phyloP scores from a whole-genome alignment of 768 basidiomycete species.

The Amanita subjunquillea region DNA sequence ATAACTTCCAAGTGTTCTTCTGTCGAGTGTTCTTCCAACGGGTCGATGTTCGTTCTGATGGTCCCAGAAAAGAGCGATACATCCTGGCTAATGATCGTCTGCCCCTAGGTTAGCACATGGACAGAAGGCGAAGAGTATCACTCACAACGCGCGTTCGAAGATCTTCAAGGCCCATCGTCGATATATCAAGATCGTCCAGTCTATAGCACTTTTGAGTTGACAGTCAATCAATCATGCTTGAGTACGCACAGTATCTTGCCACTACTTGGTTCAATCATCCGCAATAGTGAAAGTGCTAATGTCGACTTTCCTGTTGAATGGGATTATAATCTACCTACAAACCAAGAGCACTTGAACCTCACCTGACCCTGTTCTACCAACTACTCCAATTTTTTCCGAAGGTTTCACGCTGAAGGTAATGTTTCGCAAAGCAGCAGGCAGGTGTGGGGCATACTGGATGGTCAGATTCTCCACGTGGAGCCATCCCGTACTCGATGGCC shows the following conservation, averaged over 20 bases:
- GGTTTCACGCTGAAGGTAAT: constrained; percentile 51
- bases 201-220: constrained; percentile 16
- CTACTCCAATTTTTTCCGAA: constrained; percentile 61
- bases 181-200: constrained; percentile 65
- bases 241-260: constrained; percentile 47
- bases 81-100: constrained; percentile 72
- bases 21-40: constrained; percentile 45
- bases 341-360: constrained; percentile 3
- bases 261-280: constrained; percentile 49
- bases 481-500: constrained; percentile 54
- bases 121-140: background rate
- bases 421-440: constrained; percentile 47
- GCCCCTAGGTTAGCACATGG: background rate
- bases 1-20: constrained; percentile 58
- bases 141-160: constrained; percentile 51
- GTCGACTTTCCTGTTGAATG: constrained; percentile 40
- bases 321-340: background rate
- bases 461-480: constrained; percentile 48
- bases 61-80: constrained; percentile 68
- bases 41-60: constrained; percentile 64
- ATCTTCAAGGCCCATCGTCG: constrained; percentile 58
- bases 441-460: constrained; percentile 51
- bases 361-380: constrained; percentile 64
- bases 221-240: background rate
- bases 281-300: constrained; percentile 43